Evolutionary conservation across 345 rosid genomes (phyloP), one percentile per base, ranked within the genome.

Genomic region (Citrus mangshanensis): DNA sequence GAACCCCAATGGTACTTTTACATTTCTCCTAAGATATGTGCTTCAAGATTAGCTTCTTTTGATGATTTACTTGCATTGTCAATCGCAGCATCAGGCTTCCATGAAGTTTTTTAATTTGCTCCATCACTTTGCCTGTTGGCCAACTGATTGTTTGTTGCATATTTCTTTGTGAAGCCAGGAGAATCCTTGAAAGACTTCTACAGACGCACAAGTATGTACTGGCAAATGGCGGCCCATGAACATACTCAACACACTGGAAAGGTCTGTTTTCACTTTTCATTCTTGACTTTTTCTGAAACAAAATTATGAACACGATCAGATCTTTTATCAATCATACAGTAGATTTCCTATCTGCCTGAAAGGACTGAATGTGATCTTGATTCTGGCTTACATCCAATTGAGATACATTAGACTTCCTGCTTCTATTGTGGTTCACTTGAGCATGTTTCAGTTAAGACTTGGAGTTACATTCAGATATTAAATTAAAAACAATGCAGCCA

Each of bases 211-310:
- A 92, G 81, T 82, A 65, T 92, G 91, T 95, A 95, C 85, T 93
- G 99, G 99, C 99, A 93, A 88, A 93, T 95, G 98, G 99, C 99
- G 27, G 98, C 99, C 55, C 93, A 95, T 68, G 99, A 95, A 80
- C 99, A 95, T 76, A 93, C 99, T 49, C 97, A 93, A 76, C 99
- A 95, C 82, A 95, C 99, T 12, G 99, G 99, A 79, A 95, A 93
- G 99, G 99, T 95, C 40, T 81, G 88, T 75, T 79, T 30, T 49
- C 22, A 7, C 22, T 66, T 62, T 24, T 54, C 58, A 18, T 16
- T 54, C 58, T 12, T 46, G 18, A 46, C 16, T 3, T 46, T 46
- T 46, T 13, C 18, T 46, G 16, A 46, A 46, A 46, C 51, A 46
- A 46, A 46, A 46, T 46, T 46, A 3, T 12, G 51, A 13, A 46